Evolutionary conservation across 495 filamentous ascomycete species (phyloP).

Genomic region (Daldinia caldariorum): DNA sequence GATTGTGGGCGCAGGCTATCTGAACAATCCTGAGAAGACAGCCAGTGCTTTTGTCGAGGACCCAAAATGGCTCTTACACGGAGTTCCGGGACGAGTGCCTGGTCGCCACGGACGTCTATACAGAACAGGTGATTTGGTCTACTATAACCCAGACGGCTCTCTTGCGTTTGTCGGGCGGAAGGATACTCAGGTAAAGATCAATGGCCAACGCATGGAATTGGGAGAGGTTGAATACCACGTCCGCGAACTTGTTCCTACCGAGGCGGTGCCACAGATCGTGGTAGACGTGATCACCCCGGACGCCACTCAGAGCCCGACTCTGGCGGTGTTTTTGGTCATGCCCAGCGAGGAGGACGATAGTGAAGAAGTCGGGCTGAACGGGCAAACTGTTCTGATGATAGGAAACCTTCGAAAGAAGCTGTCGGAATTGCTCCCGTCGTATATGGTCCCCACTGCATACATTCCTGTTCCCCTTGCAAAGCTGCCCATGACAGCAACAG

Average conservation of each 20-base stretch:
- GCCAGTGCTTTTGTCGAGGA: too few relatives aligned
- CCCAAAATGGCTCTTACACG: too few relatives aligned
- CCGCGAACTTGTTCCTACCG: neutral
- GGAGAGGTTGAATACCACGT: constrained; percentile 10
- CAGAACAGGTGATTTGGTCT: constrained; percentile 1
- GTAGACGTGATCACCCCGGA: neutral
- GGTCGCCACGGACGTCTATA: neutral
- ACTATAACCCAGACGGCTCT: constrained; percentile 7
- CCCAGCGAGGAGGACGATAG: too few relatives aligned
- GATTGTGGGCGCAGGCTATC: too few relatives aligned
- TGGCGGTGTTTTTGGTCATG: neutral
- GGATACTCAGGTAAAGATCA: constrained; percentile 11
- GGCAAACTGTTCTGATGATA: neutral
- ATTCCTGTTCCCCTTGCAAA: neutral
- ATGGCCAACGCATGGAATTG: constrained; percentile 2
- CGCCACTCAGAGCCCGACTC: neutral
- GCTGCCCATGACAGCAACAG: too few relatives aligned
- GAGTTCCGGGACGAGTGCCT: too few relatives aligned
- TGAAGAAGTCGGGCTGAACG: neutral
- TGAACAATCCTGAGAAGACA: too few relatives aligned
- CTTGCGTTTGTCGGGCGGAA: constrained; percentile 3
- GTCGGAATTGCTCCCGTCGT: neutral
- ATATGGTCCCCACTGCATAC: neutral
- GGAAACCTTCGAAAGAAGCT: neutral
- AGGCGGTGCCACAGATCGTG: neutral